Base-by-base conservation (phyloP, 306 rosid species). In the Castanopsis chinensis region DNA sequence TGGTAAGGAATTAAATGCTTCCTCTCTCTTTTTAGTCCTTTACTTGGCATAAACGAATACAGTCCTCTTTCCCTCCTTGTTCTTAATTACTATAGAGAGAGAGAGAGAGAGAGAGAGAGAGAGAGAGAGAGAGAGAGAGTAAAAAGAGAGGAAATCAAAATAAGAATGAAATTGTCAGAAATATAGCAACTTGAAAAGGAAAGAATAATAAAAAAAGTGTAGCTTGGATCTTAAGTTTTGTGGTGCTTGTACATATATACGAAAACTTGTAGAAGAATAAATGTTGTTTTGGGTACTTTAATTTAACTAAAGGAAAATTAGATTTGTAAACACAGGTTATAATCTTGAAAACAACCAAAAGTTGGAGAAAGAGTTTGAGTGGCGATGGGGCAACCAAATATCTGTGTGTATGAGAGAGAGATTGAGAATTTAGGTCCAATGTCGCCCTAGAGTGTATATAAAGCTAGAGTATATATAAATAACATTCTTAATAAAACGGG, bases 221-320 rank as follows among this genome's bases (percentile, higher is more conserved):
- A 82, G 88, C 97, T 92, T 92, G 83, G 91, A 87, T 90, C 86
- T 83, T 82, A 92, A 88, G 97, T 87, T 82, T 88, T 74, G 80
- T 65, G 81, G 72, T 72, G 71, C 81, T 82, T 82, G 79, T 52
- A 78, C 61, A 57, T 17, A 41, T 52, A 86, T 85, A 81, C 77
- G 79, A 76, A 92, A 85, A 83, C 92, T 88, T 89, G 89, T 78
- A 71, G 78, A 72, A 79, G 88, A 85, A 83, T 81, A 84, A 80
- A 86, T 80, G 83, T 78, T 70, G 81, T 83, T 86, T 67, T 72
- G 79, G 82, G 78, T 84, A 81, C 85, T 70, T 74, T 81, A 69
- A 82, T 73, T 85, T 78, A 75, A 79, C 79, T 81, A 83, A 84
- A 80, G 91, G 67, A 51, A 71, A 76, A 65, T 70, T 83, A 59